Evolutionary conservation across 1,284 basidiomycete genomes (phyloP).

Genomic region (Leccinum pachyderme): DNA sequence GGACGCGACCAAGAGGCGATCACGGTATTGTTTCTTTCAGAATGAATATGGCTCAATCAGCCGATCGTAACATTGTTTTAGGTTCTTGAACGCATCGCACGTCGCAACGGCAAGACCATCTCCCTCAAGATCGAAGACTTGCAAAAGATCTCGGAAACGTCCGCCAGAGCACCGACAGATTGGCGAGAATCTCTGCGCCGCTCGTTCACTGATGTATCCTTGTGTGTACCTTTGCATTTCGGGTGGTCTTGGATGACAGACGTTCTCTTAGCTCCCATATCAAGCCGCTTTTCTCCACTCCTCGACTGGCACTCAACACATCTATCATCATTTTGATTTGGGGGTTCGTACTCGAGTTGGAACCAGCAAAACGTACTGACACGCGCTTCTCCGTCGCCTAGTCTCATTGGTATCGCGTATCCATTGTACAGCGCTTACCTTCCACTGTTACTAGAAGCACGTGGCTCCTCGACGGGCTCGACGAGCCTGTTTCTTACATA

Average conservation of each 20-base stretch:
- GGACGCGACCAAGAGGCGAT: conserved; percentile 58
- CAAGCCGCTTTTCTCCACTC: conserved; percentile 50
- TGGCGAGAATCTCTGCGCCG: conserved; percentile 37
- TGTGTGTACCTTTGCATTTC: conserved; percentile 27
- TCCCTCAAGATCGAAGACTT: conserved; percentile 47
- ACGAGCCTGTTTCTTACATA: conserved; percentile 39
- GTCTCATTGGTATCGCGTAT: conserved; percentile 57
- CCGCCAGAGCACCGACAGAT: conserved; percentile 15
- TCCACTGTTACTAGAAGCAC: conserved; percentile 48
- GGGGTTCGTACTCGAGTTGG: conserved; percentile 35
- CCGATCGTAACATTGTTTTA: conserved; percentile 13
- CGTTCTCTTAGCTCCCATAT: conserved; percentile 40
- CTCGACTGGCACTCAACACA: conserved; percentile 50
- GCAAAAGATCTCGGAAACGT: conserved; percentile 29
- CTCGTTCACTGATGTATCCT: conserved; percentile 42
- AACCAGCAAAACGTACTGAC: background rate
- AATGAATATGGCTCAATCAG: background rate
- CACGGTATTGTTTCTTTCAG: conserved; percentile 30
- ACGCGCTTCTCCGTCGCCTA: background rate
- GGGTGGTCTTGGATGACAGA: background rate
- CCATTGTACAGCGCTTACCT: conserved; percentile 57
- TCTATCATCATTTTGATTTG: conserved; percentile 52
- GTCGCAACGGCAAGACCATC: conserved; percentile 48
- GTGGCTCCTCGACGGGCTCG: conserved; percentile 34
- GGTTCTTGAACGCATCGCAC: conserved; percentile 50